Evolutionary conservation across 768 basidiomycete species (phyloP).

Genomic region (Punctularia strigosozonata): DNA sequence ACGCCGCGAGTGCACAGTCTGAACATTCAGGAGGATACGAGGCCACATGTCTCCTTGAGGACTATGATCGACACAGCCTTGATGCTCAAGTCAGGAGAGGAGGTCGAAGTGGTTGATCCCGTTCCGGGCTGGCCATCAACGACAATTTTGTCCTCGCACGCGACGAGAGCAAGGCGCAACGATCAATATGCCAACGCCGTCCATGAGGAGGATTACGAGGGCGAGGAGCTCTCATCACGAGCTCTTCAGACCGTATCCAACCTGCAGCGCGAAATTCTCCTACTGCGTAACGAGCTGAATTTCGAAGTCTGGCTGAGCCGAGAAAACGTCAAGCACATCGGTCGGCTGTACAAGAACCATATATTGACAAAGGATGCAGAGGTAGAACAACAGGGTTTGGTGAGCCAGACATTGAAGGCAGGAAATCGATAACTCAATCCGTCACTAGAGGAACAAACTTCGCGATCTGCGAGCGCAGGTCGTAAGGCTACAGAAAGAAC

Average conservation of each 20-base stretch:
- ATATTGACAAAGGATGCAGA: constrained; percentile 67
- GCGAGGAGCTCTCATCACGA: too few relatives aligned
- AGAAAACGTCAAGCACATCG: constrained; percentile 74
- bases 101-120: constrained; percentile 47
- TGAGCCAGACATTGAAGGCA: constrained; percentile 23
- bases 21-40: background rate
- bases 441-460: constrained; percentile 62
- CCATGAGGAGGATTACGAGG: too few relatives aligned
- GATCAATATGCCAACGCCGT: constrained; percentile 6
- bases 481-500: constrained; percentile 49
- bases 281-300: constrained; percentile 73
- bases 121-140: constrained; percentile 39
- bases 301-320: constrained; percentile 78
- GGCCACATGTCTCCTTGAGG: constrained; percentile 45
- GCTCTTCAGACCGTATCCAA: constrained; percentile 55
- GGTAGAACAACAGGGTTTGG: constrained; percentile 71
- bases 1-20: too few relatives aligned
- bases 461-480: constrained; percentile 68
- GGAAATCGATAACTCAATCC: constrained; percentile 6
- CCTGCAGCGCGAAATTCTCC: constrained; percentile 64
- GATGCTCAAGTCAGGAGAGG: constrained; percentile 58
- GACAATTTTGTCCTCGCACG: constrained; percentile 26
- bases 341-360: constrained; percentile 64
- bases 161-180: constrained; percentile 9
- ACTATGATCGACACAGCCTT: constrained; percentile 67